A percentile compares a stretch with the other conserved stretches of the same genome.
Evolutionary conservation across 768 basidiomycete species (phyloP).

Genomic region (Amanita muscaria): DNA sequence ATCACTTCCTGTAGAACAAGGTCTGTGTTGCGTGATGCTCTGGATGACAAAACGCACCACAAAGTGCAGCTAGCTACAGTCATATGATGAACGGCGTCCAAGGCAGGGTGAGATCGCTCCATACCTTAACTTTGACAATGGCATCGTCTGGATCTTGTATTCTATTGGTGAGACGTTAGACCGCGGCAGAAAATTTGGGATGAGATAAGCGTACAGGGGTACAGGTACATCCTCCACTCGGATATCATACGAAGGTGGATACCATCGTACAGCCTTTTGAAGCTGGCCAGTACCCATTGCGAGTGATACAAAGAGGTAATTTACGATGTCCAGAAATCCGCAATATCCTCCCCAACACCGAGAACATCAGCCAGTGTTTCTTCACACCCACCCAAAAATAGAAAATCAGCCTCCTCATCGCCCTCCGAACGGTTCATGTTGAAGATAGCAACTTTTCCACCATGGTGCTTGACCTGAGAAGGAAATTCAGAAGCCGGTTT

Average conservation of each 20-base stretch:
- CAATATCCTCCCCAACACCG: slow-evolving; percentile 14
- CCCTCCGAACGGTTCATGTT: slow-evolving; percentile 27
- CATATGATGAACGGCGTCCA: neutral
- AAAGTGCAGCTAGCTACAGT: slow-evolving; percentile 52
- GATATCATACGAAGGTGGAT: slow-evolving; percentile 63
- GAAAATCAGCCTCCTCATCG: slow-evolving; percentile 37
- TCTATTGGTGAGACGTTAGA: slow-evolving; percentile 24
- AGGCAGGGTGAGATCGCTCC: neutral
- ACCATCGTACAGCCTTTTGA: slow-evolving; percentile 47
- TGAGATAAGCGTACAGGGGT: slow-evolving; percentile 33
- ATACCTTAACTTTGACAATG: slow-evolving; percentile 64
- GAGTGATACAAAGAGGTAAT: neutral
- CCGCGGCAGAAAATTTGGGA: neutral
- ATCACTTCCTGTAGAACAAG: slow-evolving; percentile 62
- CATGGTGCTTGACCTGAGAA: slow-evolving; percentile 21
- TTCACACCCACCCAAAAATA: slow-evolving; percentile 44
- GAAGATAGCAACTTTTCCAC: slow-evolving; percentile 34
- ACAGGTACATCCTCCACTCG: slow-evolving; percentile 55
- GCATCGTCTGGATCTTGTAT: slow-evolving; percentile 70
- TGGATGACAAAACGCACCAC: slow-evolving; percentile 31
- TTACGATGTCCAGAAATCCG: neutral
- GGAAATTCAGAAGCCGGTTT: slow-evolving; percentile 35
- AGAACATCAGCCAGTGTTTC: slow-evolving; percentile 34
- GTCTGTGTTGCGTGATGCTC: no score
- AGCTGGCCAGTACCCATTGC: neutral